Conservation (phyloP, 805 yeast genomes). For the Priceomyces castillae region DNA sequence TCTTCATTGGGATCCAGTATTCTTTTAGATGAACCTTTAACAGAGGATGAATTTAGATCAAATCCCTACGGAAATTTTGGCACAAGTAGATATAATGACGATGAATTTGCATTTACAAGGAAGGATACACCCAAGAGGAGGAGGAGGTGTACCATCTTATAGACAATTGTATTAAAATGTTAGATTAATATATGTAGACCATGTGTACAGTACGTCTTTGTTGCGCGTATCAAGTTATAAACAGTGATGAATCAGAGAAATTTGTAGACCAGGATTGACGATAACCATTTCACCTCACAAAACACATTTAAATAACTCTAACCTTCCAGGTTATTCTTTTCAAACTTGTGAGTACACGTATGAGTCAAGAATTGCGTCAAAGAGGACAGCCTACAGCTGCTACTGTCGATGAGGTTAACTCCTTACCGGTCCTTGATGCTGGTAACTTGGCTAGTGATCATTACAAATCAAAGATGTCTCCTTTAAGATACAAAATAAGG, state of each 20-base stretch:
- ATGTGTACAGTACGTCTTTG: not conserved
- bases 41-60: slow-evolving; percentile 32
- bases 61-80: slow-evolving; percentile 36
- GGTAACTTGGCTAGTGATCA: slow-evolving; percentile 70
- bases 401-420: not conserved
- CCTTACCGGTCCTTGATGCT: slow-evolving; percentile 49
- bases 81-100: slow-evolving; percentile 30
- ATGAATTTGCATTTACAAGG: slow-evolving; percentile 42
- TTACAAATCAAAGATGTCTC: slow-evolving; percentile 58
- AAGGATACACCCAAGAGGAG: slow-evolving; percentile 26
- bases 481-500: slow-evolving; percentile 55
- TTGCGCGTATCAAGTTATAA: not conserved
- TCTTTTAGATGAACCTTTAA: slow-evolving; percentile 39
- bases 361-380: not conserved
- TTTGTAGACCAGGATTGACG: too few species aligned
- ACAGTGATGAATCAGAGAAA: too few species aligned
- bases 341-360: too few species aligned
- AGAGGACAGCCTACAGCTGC: not conserved
- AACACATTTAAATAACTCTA: too few species aligned
- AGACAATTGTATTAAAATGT: slow-evolving; percentile 6
- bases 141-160: slow-evolving; percentile 35
- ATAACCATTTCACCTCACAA: too few species aligned
- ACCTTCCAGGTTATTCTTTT: too few species aligned
- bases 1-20: slow-evolving; percentile 35
- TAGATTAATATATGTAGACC: not conserved